These are phyloP conservation scores for Aciculoconidium aculeatum DNA, from an alignment of 805 yeast species.

Conservation along the genomic window DNA sequence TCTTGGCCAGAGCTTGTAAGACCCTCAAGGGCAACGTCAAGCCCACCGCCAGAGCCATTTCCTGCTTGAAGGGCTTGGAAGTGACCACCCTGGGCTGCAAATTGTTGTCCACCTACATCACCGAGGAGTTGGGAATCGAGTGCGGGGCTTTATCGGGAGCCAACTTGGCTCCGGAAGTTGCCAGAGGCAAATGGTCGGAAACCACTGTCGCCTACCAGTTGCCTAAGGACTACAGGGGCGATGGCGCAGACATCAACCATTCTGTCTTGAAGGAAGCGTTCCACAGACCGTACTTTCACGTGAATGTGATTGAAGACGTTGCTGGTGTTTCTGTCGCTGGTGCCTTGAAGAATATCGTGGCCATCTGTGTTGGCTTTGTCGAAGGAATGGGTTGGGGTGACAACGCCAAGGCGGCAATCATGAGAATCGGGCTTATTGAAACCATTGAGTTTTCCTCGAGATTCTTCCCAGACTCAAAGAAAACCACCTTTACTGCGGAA, in stretches of 20 bases:
- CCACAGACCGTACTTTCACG: conserved; percentile 44
- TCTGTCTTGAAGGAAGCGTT: conserved; percentile 36
- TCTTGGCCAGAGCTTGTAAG: conserved; percentile 33
- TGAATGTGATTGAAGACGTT: conserved; percentile 39
- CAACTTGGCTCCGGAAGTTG: conserved; percentile 42
- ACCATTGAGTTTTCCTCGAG: conserved; percentile 34
- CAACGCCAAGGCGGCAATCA: conserved; percentile 43
- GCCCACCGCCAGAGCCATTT: conserved; percentile 36
- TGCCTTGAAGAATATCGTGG: conserved; percentile 42
- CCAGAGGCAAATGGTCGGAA: conserved; percentile 43
- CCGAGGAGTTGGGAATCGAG: conserved; percentile 37
- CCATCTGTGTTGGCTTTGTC: conserved; percentile 41
- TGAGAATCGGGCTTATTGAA: conserved; percentile 41
- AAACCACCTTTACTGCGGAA: conserved; percentile 38
- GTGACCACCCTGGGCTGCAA: conserved; percentile 39
- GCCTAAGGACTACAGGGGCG: conserved; percentile 35
- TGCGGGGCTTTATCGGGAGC: conserved; percentile 47
- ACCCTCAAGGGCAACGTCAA: conserved; percentile 35
- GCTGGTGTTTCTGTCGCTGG: conserved; percentile 44
- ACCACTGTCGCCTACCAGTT: conserved; percentile 39
- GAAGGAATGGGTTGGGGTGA: conserved; percentile 47
- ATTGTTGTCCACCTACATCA: conserved; percentile 38
- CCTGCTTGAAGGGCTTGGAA: conserved; percentile 42
- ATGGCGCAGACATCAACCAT: conserved; percentile 36
- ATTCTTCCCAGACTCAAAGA: conserved; percentile 31